Conservation (phyloP, 164 flowering plant species). For the Vitis rupestris region DNA sequence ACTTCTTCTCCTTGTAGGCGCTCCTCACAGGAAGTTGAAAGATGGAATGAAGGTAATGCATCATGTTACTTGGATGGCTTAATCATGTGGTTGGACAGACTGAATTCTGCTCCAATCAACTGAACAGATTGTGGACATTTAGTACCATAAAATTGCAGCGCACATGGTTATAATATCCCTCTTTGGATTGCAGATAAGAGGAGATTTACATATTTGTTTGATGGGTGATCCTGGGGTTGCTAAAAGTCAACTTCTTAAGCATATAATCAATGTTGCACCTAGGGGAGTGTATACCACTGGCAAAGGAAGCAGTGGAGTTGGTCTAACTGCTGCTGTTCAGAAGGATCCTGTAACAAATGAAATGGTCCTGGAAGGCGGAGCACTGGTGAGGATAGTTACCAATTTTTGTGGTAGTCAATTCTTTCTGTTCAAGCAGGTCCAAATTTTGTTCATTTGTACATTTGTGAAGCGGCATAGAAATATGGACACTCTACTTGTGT, state of each 20-base stretch:
- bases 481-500: no score
- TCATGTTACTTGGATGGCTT: neutral
- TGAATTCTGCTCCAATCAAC: no score
- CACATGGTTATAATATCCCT: neutral
- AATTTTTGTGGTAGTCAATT: neutral
- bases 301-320: slow-evolving; percentile 98
- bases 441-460: neutral
- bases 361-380: slow-evolving; percentile 99
- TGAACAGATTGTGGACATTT: no score
- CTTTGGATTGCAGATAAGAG: slow-evolving; percentile 77
- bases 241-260: slow-evolving; percentile 98
- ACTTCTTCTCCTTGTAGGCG: slow-evolving; percentile 99
- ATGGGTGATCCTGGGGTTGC: slow-evolving; percentile 99
- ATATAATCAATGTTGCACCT: slow-evolving; percentile 95
- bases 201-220: slow-evolving; percentile 92
- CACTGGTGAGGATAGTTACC: slow-evolving; percentile 57
- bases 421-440: neutral
- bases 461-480: neutral
- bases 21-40: slow-evolving; percentile 86
- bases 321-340: slow-evolving; percentile 98
- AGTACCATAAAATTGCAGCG: no score
- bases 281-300: slow-evolving; percentile 99
- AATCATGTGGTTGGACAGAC: no score
- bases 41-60: slow-evolving; percentile 96
- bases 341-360: slow-evolving; percentile 98